Base-by-base conservation (phyloP, 495 filamentous ascomycete genomes). In the Lophiostoma macrostomum region DNA sequence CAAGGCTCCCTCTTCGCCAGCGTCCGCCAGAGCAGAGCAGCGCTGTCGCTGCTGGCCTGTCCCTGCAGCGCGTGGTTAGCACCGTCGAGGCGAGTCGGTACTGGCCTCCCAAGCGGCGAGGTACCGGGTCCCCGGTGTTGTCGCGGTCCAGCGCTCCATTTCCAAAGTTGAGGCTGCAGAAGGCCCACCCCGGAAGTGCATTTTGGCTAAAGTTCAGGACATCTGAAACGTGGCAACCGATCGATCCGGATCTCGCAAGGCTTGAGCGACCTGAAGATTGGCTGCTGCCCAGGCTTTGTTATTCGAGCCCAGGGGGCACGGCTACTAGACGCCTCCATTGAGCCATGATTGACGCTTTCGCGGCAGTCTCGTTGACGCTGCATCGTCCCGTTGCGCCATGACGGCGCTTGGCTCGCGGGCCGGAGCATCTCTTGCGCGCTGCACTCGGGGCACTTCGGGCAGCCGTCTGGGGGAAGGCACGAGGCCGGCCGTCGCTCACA, bases 181-280 rank as follows among this genome's bases (percentile, higher is more conserved):
- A 25, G 50, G 16, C 29, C 24, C 5, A 6, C 30, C 37, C 38
- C 24, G 25, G 23, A 19, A 5, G 23, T 25, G 38, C 31, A 50
- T 50, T 52, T 22, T 58, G 55, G 55, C 47, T 58, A 58, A 58
- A 58, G 46, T 11, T 14, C 54, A 22, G 5, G 34, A 16, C 42
- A 42, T 53, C 49, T 56, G 46, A 40, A 58, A 52, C 55, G 49
- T 58, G 55, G 54, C 38, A 25, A 52, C 48, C 55, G 55, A 58
- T 53, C 55, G 55, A 58, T 58, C 48, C 55, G 55, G 16, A 52
- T 53, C 49, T 52, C 32, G 34, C 25, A 20, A 28, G 53, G 50
- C 38, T 41, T 35, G 36, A 20, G n/a, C 34, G 39, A 16, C 25
- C 23, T 22, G 29, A 49, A 24, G 37, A 41, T 48, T 43, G 12